Base-by-base conservation (phyloP, 2,329 filamentous ascomycete species). In the Emergomyces africanus region DNA sequence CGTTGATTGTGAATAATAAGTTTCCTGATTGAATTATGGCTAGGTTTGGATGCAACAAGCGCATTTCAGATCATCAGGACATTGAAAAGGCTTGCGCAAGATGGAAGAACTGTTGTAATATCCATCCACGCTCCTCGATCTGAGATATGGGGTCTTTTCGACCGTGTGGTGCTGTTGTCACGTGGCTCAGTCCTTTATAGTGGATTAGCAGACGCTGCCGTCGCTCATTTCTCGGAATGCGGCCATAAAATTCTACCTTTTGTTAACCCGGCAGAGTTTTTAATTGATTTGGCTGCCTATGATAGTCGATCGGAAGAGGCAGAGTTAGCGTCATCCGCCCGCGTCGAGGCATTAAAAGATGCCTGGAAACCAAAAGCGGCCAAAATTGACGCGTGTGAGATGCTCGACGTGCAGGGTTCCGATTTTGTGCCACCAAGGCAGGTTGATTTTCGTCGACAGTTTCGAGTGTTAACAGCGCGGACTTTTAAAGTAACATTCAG, bases 91-190 rank as follows among this genome's bases (percentile, higher is more conserved):
- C 75, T 91, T 1, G 85, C 87, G 0, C 76, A 77, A 41, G 86
- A 86, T 67, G 87, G 86, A 0, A 76, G 87, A 28, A 90, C 86
- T 0, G 78, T 90, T 58, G 81, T 90, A 15, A 85, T 84, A 0
- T 89, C 86, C 0, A 88, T 91, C 41, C 88, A 91, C 68, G 86
- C 89, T 62, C 88, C 88, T 23, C 79, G 88, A 23, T 89, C 86
- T 0, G 88, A 90, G 68, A 90, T 91, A 15, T 91, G 87, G 87
- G 80, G 82, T 37, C 77, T 90, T 18, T 88, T 91, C 66, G 87
- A 90, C 69, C 83, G 84, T 60, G 76, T 90, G 8, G 76, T 90
- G 10, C 77, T 91, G 14, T 70, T 91, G 2, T 84, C 86, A 1
- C 80, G 78, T 64, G 88, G 88, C 0, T 81, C 79, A 39, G 82